These are phyloP conservation scores for Saccharomycopsis microspora DNA, from an alignment of 805 yeast genomes.

Conservation along the genomic window DNA sequence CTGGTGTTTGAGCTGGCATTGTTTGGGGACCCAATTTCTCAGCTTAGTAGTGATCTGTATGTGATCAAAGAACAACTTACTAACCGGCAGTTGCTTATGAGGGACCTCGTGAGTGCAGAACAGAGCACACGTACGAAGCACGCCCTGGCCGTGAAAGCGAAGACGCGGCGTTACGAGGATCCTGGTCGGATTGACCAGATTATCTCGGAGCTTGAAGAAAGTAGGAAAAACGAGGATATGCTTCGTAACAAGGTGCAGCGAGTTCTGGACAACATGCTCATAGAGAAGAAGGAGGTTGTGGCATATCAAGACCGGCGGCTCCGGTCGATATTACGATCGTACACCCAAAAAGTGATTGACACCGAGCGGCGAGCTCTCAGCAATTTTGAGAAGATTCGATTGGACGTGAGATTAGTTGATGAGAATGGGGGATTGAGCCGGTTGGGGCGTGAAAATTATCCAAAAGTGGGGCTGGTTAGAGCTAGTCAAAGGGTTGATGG, in stretches of 20 bases:
- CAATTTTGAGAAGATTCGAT: slow-evolving; percentile 58
- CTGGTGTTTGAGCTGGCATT: slow-evolving; percentile 64
- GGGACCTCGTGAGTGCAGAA: slow-evolving; percentile 77
- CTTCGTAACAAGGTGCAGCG: slow-evolving; percentile 69
- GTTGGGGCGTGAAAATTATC: slow-evolving; percentile 61
- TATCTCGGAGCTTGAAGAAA: slow-evolving; percentile 63
- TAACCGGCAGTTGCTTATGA: slow-evolving; percentile 83
- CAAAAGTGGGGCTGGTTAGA: slow-evolving; percentile 20
- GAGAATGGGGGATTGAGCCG: slow-evolving; percentile 72
- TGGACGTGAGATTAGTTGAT: slow-evolving; percentile 67
- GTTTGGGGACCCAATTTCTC: slow-evolving; percentile 62
- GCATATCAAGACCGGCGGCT: slow-evolving; percentile 46
- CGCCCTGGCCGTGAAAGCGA: slow-evolving; percentile 57
- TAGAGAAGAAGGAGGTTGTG: slow-evolving; percentile 55
- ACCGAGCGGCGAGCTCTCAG: slow-evolving; percentile 74
- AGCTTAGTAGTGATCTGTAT: slow-evolving; percentile 64
- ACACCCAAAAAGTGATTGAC: slow-evolving; percentile 64
- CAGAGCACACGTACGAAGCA: slow-evolving; percentile 60
- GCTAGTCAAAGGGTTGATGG: slow-evolving; percentile 33
- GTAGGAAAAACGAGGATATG: slow-evolving; percentile 65
- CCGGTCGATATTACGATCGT: slow-evolving; percentile 41
- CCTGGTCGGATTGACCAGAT: slow-evolving; percentile 91
- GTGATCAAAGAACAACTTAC: slow-evolving; percentile 88
- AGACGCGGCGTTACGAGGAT: slow-evolving; percentile 62
- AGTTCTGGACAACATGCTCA: slow-evolving; percentile 74